Conservation (phyloP, 129 eudicot genomes). For the Flaveria ramosissima region DNA sequence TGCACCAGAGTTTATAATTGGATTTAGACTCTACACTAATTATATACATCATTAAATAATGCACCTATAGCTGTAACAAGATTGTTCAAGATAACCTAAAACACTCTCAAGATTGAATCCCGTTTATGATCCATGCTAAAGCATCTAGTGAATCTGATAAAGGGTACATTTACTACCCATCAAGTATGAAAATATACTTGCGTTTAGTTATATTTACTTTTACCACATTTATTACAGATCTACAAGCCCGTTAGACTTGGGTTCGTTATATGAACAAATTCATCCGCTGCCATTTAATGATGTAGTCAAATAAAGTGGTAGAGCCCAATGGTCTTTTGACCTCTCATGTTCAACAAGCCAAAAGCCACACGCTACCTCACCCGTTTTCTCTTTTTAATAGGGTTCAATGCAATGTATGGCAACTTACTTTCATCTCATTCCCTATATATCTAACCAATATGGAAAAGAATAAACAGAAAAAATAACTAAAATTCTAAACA, state of each 20-base stretch:
- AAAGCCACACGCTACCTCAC: slow-evolving; percentile 6
- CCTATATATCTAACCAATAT: neutral
- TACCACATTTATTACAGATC: neutral
- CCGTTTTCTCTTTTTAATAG: neutral
- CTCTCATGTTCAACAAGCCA: slow-evolving; percentile 9
- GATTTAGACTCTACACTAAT: neutral
- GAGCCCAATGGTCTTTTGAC: neutral
- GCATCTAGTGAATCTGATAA: too few species aligned
- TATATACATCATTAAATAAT: neutral
- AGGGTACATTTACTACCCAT: neutral
- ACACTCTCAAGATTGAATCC: neutral
- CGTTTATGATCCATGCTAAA: neutral
- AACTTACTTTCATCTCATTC: neutral
- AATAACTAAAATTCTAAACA: neutral
- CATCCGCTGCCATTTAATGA: neutral
- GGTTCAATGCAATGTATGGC: neutral
- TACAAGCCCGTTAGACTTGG: neutral
- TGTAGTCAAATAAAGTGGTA: neutral
- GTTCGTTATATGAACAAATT: neutral
- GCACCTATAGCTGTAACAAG: neutral
- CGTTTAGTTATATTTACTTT: neutral
- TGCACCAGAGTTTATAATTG: neutral
- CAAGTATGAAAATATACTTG: neutral
- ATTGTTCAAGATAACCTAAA: neutral
- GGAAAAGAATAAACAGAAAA: neutral